Conservation (phyloP, 1,284 basidiomycete species). For the Apiotrichum brassicae region DNA sequence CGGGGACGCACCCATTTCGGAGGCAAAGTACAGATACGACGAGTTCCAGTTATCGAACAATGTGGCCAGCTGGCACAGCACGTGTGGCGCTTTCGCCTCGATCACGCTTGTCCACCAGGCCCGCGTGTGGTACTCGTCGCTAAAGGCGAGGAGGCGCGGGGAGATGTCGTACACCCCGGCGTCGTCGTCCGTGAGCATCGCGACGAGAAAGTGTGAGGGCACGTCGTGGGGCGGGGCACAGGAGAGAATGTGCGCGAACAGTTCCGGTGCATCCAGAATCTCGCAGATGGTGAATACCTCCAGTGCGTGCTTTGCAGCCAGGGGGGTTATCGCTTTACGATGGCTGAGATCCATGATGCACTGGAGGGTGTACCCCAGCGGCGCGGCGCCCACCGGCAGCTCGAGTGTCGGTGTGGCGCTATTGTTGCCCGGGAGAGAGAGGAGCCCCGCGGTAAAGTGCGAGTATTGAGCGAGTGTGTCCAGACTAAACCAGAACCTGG, state of each 20-base stretch:
- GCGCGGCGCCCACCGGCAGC: not conserved
- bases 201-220: not conserved
- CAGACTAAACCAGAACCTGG: not conserved
- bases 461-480: not conserved
- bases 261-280: not conserved
- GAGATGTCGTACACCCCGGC: not conserved
- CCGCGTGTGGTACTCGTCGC: not conserved
- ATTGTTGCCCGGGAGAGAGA: not conserved
- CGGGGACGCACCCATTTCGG: not conserved
- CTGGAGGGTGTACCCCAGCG: not conserved
- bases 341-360: not conserved
- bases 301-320: not conserved
- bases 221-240: not conserved
- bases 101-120: not conserved
- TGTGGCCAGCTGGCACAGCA: not conserved
- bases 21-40: not conserved
- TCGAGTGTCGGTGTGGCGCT: not conserved
- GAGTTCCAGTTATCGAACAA: conserved; percentile 1
- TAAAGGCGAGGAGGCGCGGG: not conserved
- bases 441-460: not conserved
- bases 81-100: not conserved
- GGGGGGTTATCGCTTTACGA: not conserved
- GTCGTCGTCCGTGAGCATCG: not conserved
- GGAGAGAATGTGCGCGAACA: not conserved
- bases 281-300: not conserved